Evolutionary conservation across 192 early-diverging fungal genomes (phyloP), one percentile per base, ranked within the genome.

Genomic region (Umbelopsis ramanniana): DNA sequence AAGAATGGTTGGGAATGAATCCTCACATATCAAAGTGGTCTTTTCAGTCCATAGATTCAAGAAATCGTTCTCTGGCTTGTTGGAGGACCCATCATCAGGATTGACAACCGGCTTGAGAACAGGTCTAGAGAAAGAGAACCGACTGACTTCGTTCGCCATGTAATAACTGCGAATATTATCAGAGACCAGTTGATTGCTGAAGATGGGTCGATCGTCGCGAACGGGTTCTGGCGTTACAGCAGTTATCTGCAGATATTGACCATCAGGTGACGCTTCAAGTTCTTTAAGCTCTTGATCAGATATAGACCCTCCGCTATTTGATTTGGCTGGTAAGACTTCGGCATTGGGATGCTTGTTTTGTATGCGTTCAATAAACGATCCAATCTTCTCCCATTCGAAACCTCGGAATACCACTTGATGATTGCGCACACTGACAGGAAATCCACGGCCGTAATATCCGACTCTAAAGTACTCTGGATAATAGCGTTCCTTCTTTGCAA

Each of bases 31-130:
- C 35, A 93, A 71, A 17, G 90, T 82, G 4, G 87, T 91, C 50
- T 89, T 92, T 76, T 94, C 92, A 0, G 88, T 91, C 90, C 92
- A 93, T 10, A 94, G 73, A 50, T 93, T 87, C 26, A 93, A 74
- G 76, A 92, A 89, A 47, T 94, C 92, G 37, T 81, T 79, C 33
- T 82, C 83, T 0, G 87, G 82, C 68, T 91, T 85, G n/a, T 69
- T 72, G 0, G 52, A 52, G 19, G 50, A 48, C 21, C 71, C 74
- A 26, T 70, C 55, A 12, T 57, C 66, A 6, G 23, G 19, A 10
- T 15, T 29, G 2, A 45, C 40, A 1, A 38, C 3, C 1, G 22
- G 50, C 46, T 86, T 86, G 26, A 83, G 72, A 3, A 92, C 75
- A 15, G 91, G 92, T n/a, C 86, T 73, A 17, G 89, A 86, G 67